Evolutionary conservation across 2,329 filamentous ascomycete species (phyloP), one percentile per base, ranked within the genome.

Genomic region (Cercospora citrullina): DNA sequence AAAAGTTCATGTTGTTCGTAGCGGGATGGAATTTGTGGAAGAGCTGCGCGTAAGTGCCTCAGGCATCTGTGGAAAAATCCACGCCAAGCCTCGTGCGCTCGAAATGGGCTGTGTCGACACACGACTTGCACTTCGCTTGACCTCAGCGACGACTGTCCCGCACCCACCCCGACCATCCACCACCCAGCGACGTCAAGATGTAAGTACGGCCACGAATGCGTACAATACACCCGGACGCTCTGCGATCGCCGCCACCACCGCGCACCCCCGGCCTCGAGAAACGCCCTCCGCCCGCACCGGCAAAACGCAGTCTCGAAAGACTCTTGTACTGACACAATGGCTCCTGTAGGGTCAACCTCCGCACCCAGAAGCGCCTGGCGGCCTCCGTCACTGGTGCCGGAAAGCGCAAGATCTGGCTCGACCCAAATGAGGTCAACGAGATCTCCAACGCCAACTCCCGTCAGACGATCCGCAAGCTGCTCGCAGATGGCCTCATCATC

Each of bases 361-460:
- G 91, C 86, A 98, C 95, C 85, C 96, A 99, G 90, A 99, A 99
- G 91, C 94, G 96, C 87, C 94, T 99, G 82, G 95, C 95, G 84
- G 93, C 95, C 82, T 92, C 94, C 86, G 95, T 99, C 85, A 92
- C 97, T 84, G 93, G 93, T 89, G 96, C 93, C 88, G 95, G 95
- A 84, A 91, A 99, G 92, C 92, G 94, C 90, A 99, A 99, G 92
- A 96, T 99, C 87, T 99, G 95, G 95, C 94, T 99, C 84, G 95
- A 99, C 87, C 95, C 95, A 85, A 98, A 96, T 85, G 95, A 99
- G 89, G 90, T 94, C 87, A 95, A 86, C 89, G 95, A 99, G 87
- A 99, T 99, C 87, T 93, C 92, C 88, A 98, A 97, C 86, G 95
- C 95, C 91, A 99, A 99, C 92, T 98, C 94, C 81, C 94, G 95